Conservation (phyloP, 2,329 filamentous ascomycete species). For the Chaetothyriales sp. region DNA sequence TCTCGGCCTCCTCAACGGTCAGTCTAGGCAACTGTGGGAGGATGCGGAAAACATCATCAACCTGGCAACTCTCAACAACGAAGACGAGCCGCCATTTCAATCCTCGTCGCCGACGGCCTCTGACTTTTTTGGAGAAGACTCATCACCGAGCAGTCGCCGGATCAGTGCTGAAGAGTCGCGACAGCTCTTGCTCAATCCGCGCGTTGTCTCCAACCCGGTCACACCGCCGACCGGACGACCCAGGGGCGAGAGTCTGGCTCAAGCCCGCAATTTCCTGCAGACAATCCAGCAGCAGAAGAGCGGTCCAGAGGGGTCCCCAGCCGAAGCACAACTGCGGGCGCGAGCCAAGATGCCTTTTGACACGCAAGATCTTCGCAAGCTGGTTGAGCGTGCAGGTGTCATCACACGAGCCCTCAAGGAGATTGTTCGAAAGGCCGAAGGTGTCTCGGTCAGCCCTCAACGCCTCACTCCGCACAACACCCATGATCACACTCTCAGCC, state of each 20-base stretch:
- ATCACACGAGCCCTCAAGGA: slow-evolving; percentile 36
- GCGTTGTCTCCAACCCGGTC: slow-evolving; percentile 15
- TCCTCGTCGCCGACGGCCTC: slow-evolving; percentile 41
- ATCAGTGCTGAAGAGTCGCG: slow-evolving; percentile 5
- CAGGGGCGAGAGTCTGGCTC: slow-evolving; percentile 41
- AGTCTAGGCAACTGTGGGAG: slow-evolving; percentile 42
- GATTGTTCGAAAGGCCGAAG: slow-evolving; percentile 34
- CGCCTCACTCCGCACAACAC: slow-evolving; percentile 15
- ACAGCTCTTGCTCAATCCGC: slow-evolving; percentile 4
- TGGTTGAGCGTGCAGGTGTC: slow-evolving; percentile 38
- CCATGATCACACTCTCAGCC: slow-evolving; percentile 32
- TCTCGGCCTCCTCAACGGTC: slow-evolving; percentile 39
- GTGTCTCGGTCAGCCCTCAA: slow-evolving; percentile 23
- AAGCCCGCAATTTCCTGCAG: slow-evolving; percentile 48
- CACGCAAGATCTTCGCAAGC: slow-evolving; percentile 46
- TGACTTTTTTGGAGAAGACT: slow-evolving; percentile 37
- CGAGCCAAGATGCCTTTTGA: slow-evolving; percentile 49
- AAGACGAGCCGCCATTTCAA: slow-evolving; percentile 36
- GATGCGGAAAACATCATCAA: slow-evolving; percentile 54
- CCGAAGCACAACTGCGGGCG: slow-evolving; percentile 14
- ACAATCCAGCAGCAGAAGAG: slow-evolving; percentile 39
- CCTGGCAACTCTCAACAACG: slow-evolving; percentile 48
- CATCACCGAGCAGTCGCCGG: slow-evolving; percentile 8
- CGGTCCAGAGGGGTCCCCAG: slow-evolving; percentile 17
- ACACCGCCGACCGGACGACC: slow-evolving; percentile 26